Evolutionary conservation across 1,284 basidiomycete species (phyloP).

Genomic region (Apiotrichum siamense): DNA sequence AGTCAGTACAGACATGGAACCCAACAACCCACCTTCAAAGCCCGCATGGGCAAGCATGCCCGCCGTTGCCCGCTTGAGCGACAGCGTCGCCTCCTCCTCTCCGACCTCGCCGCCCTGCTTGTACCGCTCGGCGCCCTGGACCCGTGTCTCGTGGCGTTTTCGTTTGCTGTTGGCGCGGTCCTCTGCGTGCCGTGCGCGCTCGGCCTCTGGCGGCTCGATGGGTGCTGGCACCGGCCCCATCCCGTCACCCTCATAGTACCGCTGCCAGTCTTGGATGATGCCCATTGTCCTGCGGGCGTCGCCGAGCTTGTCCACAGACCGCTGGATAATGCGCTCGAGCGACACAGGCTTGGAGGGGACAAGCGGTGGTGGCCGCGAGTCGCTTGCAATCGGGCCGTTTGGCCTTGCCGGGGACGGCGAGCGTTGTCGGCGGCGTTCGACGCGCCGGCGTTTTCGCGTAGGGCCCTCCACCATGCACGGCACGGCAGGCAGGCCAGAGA

Average conservation of each 20-base stretch:
- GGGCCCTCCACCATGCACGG: slow-evolving; percentile 29
- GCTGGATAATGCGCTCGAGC: slow-evolving; percentile 28
- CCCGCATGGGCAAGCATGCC: slow-evolving; percentile 79
- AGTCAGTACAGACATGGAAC: slow-evolving; percentile 6
- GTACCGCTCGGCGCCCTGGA: slow-evolving; percentile 21
- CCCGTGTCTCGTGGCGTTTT: slow-evolving; percentile 19
- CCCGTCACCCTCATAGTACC: slow-evolving; percentile 34
- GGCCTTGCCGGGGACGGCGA: slow-evolving; percentile 1
- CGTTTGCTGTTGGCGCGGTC: slow-evolving; percentile 18
- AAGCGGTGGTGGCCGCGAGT: slow-evolving; percentile 15
- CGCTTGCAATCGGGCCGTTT: slow-evolving; percentile 3
- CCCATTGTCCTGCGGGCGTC: slow-evolving; percentile 27
- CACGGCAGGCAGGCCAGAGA: slow-evolving; percentile 34
- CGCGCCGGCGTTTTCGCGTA: slow-evolving; percentile 8
- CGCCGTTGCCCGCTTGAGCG: slow-evolving; percentile 43
- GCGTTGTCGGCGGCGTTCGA: slow-evolving; percentile 3
- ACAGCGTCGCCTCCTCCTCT: slow-evolving; percentile 33
- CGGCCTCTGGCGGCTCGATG: slow-evolving; percentile 16
- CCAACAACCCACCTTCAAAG: slow-evolving; percentile 65
- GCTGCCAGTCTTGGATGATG: slow-evolving; percentile 37
- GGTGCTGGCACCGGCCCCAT: slow-evolving; percentile 28
- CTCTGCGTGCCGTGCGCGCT: slow-evolving; percentile 12
- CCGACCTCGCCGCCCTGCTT: slow-evolving; percentile 38
- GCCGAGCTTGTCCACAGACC: slow-evolving; percentile 30
- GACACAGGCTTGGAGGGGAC: slow-evolving; percentile 25